Evolutionary conservation across 345 rosid genomes (phyloP).

Genomic region (Populus tremula): DNA sequence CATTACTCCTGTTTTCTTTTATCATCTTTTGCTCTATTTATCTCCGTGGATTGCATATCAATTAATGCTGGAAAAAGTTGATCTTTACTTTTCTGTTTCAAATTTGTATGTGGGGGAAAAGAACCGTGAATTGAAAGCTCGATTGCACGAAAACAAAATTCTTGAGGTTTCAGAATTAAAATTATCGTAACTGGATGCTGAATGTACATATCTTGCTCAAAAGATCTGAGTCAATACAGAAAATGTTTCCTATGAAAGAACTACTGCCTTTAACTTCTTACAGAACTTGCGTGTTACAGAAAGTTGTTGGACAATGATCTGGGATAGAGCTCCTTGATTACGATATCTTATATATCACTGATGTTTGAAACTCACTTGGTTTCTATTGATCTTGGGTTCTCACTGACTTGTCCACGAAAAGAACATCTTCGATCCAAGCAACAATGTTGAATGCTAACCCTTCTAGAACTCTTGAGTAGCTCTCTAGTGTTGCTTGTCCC

Average conservation of each 20-base stretch:
- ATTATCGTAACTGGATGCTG: not conserved
- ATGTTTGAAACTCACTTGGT: not conserved
- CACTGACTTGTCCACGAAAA: conserved; percentile 50
- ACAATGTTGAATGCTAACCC: conserved; percentile 87
- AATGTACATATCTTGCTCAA: conserved; percentile 5
- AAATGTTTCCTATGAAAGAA: not conserved
- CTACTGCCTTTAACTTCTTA: not conserved
- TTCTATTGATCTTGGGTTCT: conserved; percentile 42
- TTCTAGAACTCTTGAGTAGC: conserved; percentile 88
- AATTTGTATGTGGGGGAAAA: not conserved
- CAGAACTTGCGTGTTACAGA: not conserved
- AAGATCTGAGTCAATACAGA: not conserved
- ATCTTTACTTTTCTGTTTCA: not conserved
- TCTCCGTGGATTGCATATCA: not conserved
- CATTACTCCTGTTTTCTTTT: not conserved
- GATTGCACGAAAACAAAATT: not conserved
- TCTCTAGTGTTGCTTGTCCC: conserved; percentile 82
- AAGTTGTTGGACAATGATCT: not conserved
- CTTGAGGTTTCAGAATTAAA: not conserved
- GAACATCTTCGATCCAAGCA: conserved; percentile 89
- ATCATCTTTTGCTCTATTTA: not conserved
- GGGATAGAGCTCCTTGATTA: conserved; percentile 7
- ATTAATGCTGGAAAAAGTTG: not conserved
- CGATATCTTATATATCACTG: conserved; percentile 7
- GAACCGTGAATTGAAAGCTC: not conserved